Conservation (phyloP, 106 monocot species). For the Vanilla planifolia region DNA sequence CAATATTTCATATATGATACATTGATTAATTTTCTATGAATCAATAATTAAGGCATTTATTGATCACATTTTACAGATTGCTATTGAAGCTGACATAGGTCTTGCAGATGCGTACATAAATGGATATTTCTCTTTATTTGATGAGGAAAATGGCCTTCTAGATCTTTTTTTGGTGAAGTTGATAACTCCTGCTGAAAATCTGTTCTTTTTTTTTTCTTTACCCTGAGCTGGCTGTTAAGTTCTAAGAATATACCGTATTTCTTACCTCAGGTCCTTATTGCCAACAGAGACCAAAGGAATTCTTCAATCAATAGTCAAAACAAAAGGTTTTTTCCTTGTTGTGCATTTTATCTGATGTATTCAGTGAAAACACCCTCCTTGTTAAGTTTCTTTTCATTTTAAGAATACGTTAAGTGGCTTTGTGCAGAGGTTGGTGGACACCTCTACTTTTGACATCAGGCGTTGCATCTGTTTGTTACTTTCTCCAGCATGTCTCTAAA, state of each 20-base stretch:
- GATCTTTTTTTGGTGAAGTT: conserved; percentile 56
- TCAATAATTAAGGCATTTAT: no score
- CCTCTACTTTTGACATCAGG: conserved; percentile 76
- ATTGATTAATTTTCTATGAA: no score
- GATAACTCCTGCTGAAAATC: not conserved
- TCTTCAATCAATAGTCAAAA: conserved; percentile 14
- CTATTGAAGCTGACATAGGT: conserved; percentile 90
- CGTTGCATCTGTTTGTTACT: conserved; percentile 65
- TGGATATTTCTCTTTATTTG: conserved; percentile 75
- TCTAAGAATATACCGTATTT: not conserved
- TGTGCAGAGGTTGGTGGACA: conserved; percentile 88
- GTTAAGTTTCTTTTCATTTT: not conserved
- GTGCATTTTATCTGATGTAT: no score
- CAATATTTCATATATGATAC: not conserved
- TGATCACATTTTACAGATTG: conserved; percentile 43
- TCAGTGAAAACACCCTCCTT: no score
- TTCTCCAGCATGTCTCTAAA: conserved; percentile 61
- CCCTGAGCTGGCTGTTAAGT: not conserved
- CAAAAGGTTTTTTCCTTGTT: conserved; percentile 25
- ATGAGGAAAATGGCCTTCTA: conserved; percentile 72
- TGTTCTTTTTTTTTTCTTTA: not conserved
- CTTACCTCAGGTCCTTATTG: conserved; percentile 66
- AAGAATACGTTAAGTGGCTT: not conserved
- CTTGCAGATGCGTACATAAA: conserved; percentile 93
- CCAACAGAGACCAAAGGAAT: conserved; percentile 57